A percentile compares a stretch with the other conserved stretches of the same genome.
phyloP scores from a whole-genome alignment of 2,329 filamentous ascomycete genomes.

The Periconia sp. region DNA sequence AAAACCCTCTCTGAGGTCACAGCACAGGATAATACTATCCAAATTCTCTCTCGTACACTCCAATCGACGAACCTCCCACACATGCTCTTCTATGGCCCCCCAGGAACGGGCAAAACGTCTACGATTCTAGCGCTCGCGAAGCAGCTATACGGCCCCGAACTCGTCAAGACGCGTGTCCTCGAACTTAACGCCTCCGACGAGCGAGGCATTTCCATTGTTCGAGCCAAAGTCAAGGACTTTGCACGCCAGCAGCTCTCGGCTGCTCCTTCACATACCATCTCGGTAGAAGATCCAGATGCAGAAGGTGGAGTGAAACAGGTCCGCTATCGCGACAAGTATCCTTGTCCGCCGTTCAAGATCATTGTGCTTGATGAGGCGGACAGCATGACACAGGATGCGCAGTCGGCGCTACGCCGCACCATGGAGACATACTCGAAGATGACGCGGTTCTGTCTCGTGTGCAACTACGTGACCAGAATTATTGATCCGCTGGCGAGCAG shows the following conservation, averaged over 20 bases:
- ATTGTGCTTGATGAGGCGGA: constrained; percentile 98
- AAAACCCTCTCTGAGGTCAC: constrained; percentile 94
- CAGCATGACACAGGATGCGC: constrained; percentile 98
- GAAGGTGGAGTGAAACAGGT: constrained; percentile 28
- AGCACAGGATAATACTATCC: constrained; percentile 95
- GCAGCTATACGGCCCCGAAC: constrained; percentile 93
- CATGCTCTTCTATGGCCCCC: constrained; percentile 99
- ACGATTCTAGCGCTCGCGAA: constrained; percentile 96
- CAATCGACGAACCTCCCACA: constrained; percentile 98
- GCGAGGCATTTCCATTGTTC: constrained; percentile 93
- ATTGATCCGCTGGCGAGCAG: constrained; percentile 93
- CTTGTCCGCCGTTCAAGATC: constrained; percentile 98
- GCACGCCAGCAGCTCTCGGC: constrained; percentile 92
- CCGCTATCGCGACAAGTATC: constrained; percentile 67
- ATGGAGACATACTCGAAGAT: constrained; percentile 99
- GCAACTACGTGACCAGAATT: constrained; percentile 98
- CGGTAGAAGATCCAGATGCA: constrained; percentile 46
- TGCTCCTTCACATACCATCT: constrained; percentile 66
- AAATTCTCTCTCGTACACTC: constrained; percentile 85
- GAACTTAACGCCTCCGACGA: constrained; percentile 99
- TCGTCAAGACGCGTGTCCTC: constrained; percentile 91
- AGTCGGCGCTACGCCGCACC: constrained; percentile 85
- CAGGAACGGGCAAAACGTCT: constrained; percentile 95
- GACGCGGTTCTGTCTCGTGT: constrained; percentile 95
- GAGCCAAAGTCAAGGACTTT: constrained; percentile 98